phyloP scores from a whole-genome alignment of 2,329 filamentous ascomycete species.

The Sporothrix variecibatus region DNA sequence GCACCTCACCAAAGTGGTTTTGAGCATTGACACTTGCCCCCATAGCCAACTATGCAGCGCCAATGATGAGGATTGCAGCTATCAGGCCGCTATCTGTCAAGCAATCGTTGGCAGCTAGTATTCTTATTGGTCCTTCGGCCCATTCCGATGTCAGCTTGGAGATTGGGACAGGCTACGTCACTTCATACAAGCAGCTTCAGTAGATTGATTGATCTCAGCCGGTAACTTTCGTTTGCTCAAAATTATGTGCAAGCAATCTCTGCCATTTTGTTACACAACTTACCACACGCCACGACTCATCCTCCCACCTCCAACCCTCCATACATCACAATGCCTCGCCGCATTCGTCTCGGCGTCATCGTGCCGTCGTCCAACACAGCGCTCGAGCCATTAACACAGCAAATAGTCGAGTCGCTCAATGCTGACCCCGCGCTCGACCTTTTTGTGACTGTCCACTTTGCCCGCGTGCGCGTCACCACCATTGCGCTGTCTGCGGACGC shows the following conservation, averaged over 20 bases:
- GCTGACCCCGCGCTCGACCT: slow-evolving; percentile 25
- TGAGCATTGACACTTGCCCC: too few relatives aligned
- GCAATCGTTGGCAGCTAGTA: neutral
- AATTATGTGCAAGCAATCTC: neutral
- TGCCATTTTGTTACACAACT: neutral
- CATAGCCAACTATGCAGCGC: too few relatives aligned
- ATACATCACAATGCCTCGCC: neutral
- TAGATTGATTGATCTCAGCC: neutral
- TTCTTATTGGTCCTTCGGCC: neutral
- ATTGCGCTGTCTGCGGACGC: slow-evolving; percentile 40
- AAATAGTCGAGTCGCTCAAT: slow-evolving; percentile 39
- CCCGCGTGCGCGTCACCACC: slow-evolving; percentile 44
- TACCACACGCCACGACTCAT: neutral
- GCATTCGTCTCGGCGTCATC: slow-evolving; percentile 42
- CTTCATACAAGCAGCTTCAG: neutral
- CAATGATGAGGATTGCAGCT: too few relatives aligned
- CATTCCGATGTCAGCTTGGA: neutral
- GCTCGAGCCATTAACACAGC: slow-evolving; percentile 45
- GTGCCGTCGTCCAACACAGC: slow-evolving; percentile 48
- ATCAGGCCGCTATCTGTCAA: neutral
- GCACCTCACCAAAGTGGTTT: too few relatives aligned
- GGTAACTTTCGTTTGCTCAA: neutral
- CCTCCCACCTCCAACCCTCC: neutral
- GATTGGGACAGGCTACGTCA: neutral
- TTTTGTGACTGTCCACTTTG: slow-evolving; percentile 45